Conservation (phyloP, 192 early-diverging fungal species). For the Rhizophagus clarus region DNA sequence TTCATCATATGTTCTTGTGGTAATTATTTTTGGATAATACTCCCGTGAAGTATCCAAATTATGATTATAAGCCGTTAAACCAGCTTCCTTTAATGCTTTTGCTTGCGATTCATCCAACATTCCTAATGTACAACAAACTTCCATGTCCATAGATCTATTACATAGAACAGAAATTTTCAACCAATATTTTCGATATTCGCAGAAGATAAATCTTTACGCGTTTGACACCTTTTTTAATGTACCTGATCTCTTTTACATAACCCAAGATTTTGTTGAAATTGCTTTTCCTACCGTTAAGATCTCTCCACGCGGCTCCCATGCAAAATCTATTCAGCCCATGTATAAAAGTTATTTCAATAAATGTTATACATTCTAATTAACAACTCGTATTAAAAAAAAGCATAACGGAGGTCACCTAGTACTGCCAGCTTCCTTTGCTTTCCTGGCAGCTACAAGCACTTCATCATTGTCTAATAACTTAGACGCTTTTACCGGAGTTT, state of each 20-base stretch:
- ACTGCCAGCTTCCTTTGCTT: conserved; percentile 75
- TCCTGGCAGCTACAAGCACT: conserved; percentile 69
- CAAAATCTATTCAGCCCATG: conserved; percentile 57
- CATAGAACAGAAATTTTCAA: neutral
- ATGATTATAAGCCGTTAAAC: conserved; percentile 86
- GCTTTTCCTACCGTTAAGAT: conserved; percentile 75
- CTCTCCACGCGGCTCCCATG: conserved; percentile 88
- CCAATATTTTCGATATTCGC: neutral
- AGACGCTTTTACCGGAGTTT: conserved; percentile 66
- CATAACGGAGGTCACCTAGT: conserved; percentile 49
- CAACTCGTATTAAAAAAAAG: conserved; percentile 7
- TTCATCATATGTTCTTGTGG: conserved; percentile 80
- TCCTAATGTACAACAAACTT: conserved; percentile 85
- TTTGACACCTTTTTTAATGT: neutral
- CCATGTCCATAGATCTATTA: conserved; percentile 76
- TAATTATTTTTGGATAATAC: conserved; percentile 82
- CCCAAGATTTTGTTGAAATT: conserved; percentile 79
- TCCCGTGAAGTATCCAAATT: conserved; percentile 82
- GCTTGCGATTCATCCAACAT: conserved; percentile 78
- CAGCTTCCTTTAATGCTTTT: conserved; percentile 76
- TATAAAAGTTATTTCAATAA: neutral
- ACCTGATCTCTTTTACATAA: conserved; percentile 78
- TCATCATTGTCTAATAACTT: conserved; percentile 72
- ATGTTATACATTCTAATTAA: neutral
- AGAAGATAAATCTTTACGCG: neutral